Conservation (phyloP, 257 asterid species). For the Solanum paucissectum region DNA sequence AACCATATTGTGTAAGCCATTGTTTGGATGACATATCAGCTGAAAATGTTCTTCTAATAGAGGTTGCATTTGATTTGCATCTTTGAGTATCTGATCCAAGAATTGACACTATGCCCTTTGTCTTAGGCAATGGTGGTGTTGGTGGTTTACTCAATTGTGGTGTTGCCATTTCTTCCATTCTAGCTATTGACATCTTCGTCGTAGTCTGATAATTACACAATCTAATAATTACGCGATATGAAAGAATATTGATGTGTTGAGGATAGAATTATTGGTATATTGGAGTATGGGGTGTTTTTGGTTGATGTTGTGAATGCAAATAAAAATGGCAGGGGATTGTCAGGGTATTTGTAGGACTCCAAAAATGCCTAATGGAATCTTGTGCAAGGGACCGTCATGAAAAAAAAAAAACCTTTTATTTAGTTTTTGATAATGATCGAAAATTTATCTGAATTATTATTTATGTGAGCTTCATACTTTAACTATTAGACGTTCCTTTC, state of each 20-base stretch:
- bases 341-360: conserved; percentile 54
- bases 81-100: background rate
- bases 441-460: too few relatives aligned
- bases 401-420: background rate
- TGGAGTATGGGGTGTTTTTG: conserved; percentile 1
- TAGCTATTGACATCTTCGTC: background rate
- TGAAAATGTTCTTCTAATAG: conserved; percentile 21
- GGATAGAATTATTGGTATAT: background rate
- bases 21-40: conserved; percentile 38
- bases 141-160: background rate
- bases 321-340: conserved; percentile 7
- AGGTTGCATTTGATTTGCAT: background rate
- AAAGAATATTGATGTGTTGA: background rate
- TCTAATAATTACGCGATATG: background rate
- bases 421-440: background rate
- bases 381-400: conserved; percentile 5
- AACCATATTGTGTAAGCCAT: conserved; percentile 25
- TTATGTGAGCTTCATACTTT: too few relatives aligned
- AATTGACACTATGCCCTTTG: conserved; percentile 35
- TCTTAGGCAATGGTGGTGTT: background rate
- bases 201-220: background rate
- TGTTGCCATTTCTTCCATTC: conserved; percentile 2
- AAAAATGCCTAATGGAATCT: conserved; percentile 23
- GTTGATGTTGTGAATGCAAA: conserved; percentile 22
- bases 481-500: too few relatives aligned